phyloP scores from a whole-genome alignment of 495 filamentous ascomycete species.

The Aspergillus indologenus region DNA sequence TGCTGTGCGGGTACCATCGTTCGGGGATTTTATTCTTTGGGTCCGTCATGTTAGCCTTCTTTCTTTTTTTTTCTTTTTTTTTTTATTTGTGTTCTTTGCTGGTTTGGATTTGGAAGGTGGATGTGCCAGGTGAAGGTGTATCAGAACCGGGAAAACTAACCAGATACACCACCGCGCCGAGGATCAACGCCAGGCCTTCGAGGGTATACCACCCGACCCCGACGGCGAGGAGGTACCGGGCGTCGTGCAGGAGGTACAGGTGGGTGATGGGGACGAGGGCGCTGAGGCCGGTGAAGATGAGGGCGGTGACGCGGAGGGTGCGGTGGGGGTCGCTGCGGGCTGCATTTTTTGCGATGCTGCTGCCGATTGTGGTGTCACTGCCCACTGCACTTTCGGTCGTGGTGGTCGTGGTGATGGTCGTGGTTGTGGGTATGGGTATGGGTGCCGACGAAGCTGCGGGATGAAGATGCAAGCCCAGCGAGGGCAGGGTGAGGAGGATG shows the following conservation, averaged over 20 bases:
- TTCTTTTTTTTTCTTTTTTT: too few species aligned
- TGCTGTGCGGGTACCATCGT: conserved; percentile 18
- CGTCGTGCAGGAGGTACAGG: conserved; percentile 40
- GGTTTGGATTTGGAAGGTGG: too few species aligned
- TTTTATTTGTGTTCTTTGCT: too few species aligned
- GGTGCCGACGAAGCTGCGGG: too few species aligned
- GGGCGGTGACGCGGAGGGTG: conserved; percentile 36
- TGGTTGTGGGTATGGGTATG: neutral
- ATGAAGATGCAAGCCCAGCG: neutral
- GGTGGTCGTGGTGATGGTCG: too few species aligned
- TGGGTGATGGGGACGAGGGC: conserved; percentile 48
- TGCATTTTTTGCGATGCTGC: neutral
- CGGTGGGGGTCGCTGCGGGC: conserved; percentile 13
- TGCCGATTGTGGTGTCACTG: neutral
- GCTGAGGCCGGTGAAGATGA: conserved; percentile 46
- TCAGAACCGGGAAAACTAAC: neutral
- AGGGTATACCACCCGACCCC: conserved; percentile 46
- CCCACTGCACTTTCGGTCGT: too few species aligned
- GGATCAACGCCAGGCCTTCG: conserved; percentile 33
- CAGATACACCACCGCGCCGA: conserved; percentile 28
- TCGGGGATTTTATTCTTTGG: conserved; percentile 1
- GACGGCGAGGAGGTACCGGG: conserved; percentile 34
- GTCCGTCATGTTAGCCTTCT: neutral
- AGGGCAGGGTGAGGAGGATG: neutral
- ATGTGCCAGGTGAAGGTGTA: too few species aligned